Evolutionary conservation across 257 asterid genomes (phyloP).

Genomic region (Agastache rugosa): DNA sequence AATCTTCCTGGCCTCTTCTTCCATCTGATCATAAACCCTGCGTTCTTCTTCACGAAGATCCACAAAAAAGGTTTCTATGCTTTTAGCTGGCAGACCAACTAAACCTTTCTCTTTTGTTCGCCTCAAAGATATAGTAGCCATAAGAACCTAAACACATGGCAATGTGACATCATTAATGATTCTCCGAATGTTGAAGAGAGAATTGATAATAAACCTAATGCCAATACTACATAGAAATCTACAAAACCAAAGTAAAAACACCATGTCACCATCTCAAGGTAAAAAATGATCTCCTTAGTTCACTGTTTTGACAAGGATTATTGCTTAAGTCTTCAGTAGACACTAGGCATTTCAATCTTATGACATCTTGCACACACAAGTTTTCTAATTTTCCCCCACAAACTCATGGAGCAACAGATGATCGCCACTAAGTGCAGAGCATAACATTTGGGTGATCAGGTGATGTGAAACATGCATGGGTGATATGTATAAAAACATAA

Average conservation of each 20-base stretch:
- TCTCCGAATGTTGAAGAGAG: background rate
- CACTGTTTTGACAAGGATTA: background rate
- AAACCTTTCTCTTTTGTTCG: slow-evolving; percentile 75
- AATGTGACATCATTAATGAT: background rate
- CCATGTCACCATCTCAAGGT: background rate
- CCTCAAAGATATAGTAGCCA: slow-evolving; percentile 82
- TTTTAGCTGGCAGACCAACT: slow-evolving; percentile 71
- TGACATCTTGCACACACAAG: background rate
- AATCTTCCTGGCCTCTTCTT: slow-evolving; percentile 64
- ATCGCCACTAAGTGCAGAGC: too few species aligned
- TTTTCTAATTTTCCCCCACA: background rate
- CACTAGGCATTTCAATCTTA: background rate
- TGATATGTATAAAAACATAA: too few species aligned
- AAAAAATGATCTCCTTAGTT: background rate
- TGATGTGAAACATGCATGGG: too few species aligned
- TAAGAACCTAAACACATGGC: slow-evolving; percentile 57
- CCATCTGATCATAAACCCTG: slow-evolving; percentile 77
- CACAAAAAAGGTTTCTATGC: slow-evolving; percentile 60
- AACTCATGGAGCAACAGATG: background rate
- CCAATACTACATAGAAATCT: background rate
- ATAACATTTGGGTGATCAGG: too few species aligned
- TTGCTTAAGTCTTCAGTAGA: background rate
- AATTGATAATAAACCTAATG: background rate
- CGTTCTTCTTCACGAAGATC: slow-evolving; percentile 77
- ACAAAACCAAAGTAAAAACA: background rate